A percentile compares a stretch with the other conserved stretches of the same genome.
phyloP scores from a whole-genome alignment of 192 early-diverging fungal species.

The Physocladia obscura region DNA sequence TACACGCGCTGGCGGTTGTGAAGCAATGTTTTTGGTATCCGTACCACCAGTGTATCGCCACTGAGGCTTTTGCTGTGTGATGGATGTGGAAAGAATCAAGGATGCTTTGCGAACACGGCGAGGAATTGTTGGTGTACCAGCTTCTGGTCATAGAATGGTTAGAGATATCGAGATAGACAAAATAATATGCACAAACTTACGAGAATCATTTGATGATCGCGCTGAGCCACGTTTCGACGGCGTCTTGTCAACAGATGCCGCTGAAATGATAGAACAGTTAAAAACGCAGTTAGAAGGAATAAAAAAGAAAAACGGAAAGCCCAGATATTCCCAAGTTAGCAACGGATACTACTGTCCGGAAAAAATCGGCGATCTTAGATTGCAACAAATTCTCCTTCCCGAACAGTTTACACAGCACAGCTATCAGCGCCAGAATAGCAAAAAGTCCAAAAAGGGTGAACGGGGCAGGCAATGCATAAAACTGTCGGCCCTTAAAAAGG shows the following conservation, averaged over 20 bases:
- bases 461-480: too few species aligned
- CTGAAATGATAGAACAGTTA: not conserved
- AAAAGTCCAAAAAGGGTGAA: too few species aligned
- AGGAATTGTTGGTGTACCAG: not conserved
- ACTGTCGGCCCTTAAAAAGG: too few species aligned
- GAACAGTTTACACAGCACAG: too few species aligned
- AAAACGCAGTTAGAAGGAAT: too few species aligned
- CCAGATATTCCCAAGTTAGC: too few species aligned
- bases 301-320: too few species aligned
- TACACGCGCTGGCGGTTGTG: conserved; percentile 2
- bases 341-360: too few species aligned
- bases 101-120: conserved; percentile 14
- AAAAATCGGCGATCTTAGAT: too few species aligned
- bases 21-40: too few species aligned
- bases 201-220: conserved; percentile 4
- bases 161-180: not conserved
- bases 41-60: conserved; percentile 3
- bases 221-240: not conserved
- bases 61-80: conserved; percentile 24
- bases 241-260: not conserved
- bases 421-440: too few species aligned
- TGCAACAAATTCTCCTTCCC: too few species aligned
- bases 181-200: not conserved
- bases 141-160: not conserved
- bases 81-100: conserved; percentile 17